These are phyloP conservation scores for Cladorrhinum samala DNA, from an alignment of 495 filamentous ascomycete genomes.

Conservation along the genomic window DNA sequence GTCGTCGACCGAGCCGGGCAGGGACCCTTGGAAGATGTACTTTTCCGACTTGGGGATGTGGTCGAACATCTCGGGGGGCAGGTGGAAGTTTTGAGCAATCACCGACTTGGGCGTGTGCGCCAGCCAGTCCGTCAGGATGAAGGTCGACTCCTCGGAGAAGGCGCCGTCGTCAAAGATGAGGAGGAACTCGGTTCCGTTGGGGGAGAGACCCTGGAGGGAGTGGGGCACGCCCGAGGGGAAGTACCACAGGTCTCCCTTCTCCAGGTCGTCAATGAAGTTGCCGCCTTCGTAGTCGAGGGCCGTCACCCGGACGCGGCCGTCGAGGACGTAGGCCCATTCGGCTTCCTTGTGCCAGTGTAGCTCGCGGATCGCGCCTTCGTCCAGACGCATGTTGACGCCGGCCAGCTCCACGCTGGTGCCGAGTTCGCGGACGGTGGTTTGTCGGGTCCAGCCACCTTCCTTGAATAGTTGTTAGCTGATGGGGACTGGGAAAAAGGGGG, in stretches of 20 bases:
- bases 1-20: slow-evolving; percentile 39
- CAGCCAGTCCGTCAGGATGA: slow-evolving; percentile 62
- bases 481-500: neutral
- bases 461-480: slow-evolving; percentile 15
- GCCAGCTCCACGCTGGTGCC: slow-evolving; percentile 55
- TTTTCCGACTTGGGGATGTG: slow-evolving; percentile 53
- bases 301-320: slow-evolving; percentile 54
- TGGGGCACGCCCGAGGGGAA: slow-evolving; percentile 68
- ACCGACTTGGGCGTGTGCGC: slow-evolving; percentile 59
- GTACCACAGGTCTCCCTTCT: slow-evolving; percentile 67
- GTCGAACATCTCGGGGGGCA: slow-evolving; percentile 53
- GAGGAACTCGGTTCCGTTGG: slow-evolving; percentile 65
- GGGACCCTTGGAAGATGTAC: slow-evolving; percentile 62
- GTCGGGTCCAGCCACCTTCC: slow-evolving; percentile 64
- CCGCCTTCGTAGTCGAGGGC: slow-evolving; percentile 63
- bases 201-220: slow-evolving; percentile 58
- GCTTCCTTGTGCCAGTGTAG: slow-evolving; percentile 70
- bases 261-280: slow-evolving; percentile 63
- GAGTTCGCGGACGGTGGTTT: slow-evolving; percentile 58
- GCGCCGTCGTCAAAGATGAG: slow-evolving; percentile 62
- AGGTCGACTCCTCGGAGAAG: slow-evolving; percentile 67
- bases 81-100: slow-evolving; percentile 58
- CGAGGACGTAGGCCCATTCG: slow-evolving; percentile 63
- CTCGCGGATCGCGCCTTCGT: slow-evolving; percentile 62
- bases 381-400: slow-evolving; percentile 63